Conservation (phyloP, 352 stramenopile genomes). For the Pilasporangium apinafurcum region DNA sequence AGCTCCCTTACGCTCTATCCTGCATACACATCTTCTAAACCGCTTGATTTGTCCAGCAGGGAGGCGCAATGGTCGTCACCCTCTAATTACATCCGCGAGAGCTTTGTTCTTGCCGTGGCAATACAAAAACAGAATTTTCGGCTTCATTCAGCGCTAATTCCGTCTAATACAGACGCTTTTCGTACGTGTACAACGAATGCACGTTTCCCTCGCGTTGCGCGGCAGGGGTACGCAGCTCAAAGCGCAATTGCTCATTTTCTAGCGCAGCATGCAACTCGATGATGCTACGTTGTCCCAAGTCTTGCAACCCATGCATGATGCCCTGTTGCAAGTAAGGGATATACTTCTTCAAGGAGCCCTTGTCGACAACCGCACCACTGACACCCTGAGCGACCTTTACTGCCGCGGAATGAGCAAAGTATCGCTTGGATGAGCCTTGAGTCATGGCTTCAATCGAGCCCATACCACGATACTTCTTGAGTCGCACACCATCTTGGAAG, state of each 20-base stretch:
- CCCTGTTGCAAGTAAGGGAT: conserved; percentile 99
- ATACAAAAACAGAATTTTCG: conserved; percentile 5
- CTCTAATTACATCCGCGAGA: no score
- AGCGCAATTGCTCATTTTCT: conserved; percentile 84
- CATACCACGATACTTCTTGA: conserved; percentile 99
- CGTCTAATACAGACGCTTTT: conserved; percentile 86
- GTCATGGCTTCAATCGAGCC: conserved; percentile 99
- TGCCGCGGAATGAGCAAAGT: conserved; percentile 83
- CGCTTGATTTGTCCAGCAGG: no score
- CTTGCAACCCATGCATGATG: conserved; percentile 98
- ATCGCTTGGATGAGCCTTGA: conserved; percentile 93
- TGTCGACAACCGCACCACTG: conserved; percentile 98
- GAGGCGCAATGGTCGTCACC: no score
- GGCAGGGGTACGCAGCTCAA: conserved; percentile 98
- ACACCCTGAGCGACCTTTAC: conserved; percentile 99
- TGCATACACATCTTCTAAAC: no score
- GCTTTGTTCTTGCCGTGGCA: neutral
- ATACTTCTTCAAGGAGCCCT: conserved; percentile 98
- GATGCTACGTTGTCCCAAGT: conserved; percentile 93
- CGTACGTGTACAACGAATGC: conserved; percentile 98
- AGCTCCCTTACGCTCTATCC: neutral
- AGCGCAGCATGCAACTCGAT: conserved; percentile 80
- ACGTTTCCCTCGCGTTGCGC: conserved; percentile 98
- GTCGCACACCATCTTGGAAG: conserved; percentile 98
- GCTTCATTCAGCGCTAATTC: neutral